Evolutionary conservation across 306 rosid species (phyloP), one percentile per base, ranked within the genome.

Genomic region (Vicia faba): DNA sequence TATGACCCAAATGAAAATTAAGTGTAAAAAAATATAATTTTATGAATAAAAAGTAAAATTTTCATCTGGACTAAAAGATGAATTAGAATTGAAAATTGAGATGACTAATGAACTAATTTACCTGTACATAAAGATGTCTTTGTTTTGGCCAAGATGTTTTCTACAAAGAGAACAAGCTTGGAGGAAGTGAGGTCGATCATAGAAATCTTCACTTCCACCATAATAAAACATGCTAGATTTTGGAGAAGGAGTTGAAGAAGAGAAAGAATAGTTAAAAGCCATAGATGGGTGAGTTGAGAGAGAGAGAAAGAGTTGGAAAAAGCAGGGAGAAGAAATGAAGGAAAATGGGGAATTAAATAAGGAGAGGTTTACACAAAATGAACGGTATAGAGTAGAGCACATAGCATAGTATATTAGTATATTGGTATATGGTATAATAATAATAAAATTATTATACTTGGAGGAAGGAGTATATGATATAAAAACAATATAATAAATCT

Each of bases 71-170:
- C 5, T 68, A 13, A 28, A 35, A 12, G 7, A 33, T 57, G 43
- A 23, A 7, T 1, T 16, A 25, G 28, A 69, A 38, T 10, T 49
- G 63, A 64, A 41, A 51, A 33, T 19, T 25, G 31, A 71, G 56
- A 33, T 53, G 10, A 53, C 19, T 23, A 53, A 25, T 1, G 9
- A 45, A 45, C 38, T n/a, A 26, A 88, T 6, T 33, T 33, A 33
- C 97, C 96, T 92, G 84, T 92, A 92, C 98, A 92, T 92, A 83
- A 81, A 92, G 81, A 92, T 92, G 84, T 92, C 98, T 15, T 62
- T 64, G 79, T 87, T 89, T 3, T 46, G 78, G 29, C 85, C 84
- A 41, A 92, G 95, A 2, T 85, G 83, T 68, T 83, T 92, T 44
- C 80, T 72, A 71, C 98, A 92, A 33, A 89, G 96, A 23, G 46